These are phyloP conservation scores for Mycena vitilis DNA, from an alignment of 768 basidiomycete species.

Conservation along the genomic window DNA sequence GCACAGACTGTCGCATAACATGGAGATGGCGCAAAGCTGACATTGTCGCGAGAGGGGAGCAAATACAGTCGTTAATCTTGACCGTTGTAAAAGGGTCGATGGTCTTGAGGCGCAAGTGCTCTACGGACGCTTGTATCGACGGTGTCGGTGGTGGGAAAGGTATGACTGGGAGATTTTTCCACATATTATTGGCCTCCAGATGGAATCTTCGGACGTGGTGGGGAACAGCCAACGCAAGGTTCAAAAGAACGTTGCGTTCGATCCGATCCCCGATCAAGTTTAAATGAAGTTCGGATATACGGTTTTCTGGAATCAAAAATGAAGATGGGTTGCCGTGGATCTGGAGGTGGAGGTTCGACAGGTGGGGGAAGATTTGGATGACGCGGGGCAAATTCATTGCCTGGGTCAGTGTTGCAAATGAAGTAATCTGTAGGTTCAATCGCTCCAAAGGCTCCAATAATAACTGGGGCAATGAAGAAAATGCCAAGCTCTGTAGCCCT, in stretches of 20 bases:
- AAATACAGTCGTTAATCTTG: neutral
- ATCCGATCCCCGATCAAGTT: neutral
- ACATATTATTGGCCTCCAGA: slow-evolving; percentile 4
- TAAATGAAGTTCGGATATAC: slow-evolving; percentile 7
- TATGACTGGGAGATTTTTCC: neutral
- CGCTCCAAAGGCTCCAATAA: slow-evolving; percentile 16
- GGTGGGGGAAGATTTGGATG: slow-evolving; percentile 12
- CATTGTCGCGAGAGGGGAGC: slow-evolving; percentile 10
- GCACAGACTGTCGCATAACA: slow-evolving; percentile 17
- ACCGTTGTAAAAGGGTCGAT: slow-evolving; percentile 17
- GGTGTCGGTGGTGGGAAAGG: slow-evolving; percentile 4
- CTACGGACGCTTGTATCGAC: slow-evolving; percentile 22
- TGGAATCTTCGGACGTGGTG: slow-evolving; percentile 7
- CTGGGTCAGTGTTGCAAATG: slow-evolving; percentile 22
- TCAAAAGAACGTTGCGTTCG: neutral
- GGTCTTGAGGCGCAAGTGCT: slow-evolving; percentile 22
- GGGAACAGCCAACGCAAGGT: slow-evolving; percentile 17
- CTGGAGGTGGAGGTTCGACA: slow-evolving; percentile 25
- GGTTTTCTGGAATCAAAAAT: slow-evolving; percentile 15
- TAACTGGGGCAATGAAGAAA: slow-evolving; percentile 14
- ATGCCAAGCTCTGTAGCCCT: slow-evolving; percentile 23
- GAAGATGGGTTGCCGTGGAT: slow-evolving; percentile 17
- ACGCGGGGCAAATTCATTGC: slow-evolving; percentile 14
- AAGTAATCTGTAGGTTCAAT: slow-evolving; percentile 19
- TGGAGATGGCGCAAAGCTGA: slow-evolving; percentile 21